These are phyloP conservation scores for Dovyalis caffra DNA, from an alignment of 345 rosid species.

Conservation along the genomic window DNA sequence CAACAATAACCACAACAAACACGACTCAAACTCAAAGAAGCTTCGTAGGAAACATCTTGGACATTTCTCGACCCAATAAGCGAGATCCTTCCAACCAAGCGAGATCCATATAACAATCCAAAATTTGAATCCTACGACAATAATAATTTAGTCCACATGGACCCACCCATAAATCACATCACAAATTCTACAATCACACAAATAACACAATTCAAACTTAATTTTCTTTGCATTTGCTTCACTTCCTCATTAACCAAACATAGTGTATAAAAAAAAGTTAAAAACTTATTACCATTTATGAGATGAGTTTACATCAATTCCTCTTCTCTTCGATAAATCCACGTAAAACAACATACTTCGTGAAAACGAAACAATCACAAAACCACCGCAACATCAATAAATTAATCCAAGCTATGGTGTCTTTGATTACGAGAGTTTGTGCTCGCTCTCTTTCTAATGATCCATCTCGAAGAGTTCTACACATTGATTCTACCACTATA, in stretches of 20 bases:
- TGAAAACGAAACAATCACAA: conserved; percentile 62
- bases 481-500: conserved; percentile 69
- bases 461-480: conserved; percentile 80
- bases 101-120: conserved; percentile 93
- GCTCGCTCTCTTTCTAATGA: conserved; percentile 76
- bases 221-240: neutral
- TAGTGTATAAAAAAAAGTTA: neutral
- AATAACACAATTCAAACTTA: neutral
- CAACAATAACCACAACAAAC: too few relatives aligned
- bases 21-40: conserved; percentile 24
- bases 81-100: conserved; percentile 69
- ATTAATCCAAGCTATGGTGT: conserved; percentile 40
- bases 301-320: conserved; percentile 44
- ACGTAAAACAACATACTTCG: conserved; percentile 68
- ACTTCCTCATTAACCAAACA: neutral
- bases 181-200: neutral
- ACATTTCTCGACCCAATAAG: conserved; percentile 22
- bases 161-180: conserved; percentile 2
- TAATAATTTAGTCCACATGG: neutral
- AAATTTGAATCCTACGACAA: conserved; percentile 56
- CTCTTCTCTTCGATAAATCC: conserved; percentile 50
- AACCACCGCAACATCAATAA: conserved; percentile 39
- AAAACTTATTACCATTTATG: conserved; percentile 47
- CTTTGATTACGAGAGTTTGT: conserved; percentile 73
- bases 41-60: conserved; percentile 23